Base-by-base conservation (phyloP, 352 stramenopile species). In the Phytopythium delawarense region DNA sequence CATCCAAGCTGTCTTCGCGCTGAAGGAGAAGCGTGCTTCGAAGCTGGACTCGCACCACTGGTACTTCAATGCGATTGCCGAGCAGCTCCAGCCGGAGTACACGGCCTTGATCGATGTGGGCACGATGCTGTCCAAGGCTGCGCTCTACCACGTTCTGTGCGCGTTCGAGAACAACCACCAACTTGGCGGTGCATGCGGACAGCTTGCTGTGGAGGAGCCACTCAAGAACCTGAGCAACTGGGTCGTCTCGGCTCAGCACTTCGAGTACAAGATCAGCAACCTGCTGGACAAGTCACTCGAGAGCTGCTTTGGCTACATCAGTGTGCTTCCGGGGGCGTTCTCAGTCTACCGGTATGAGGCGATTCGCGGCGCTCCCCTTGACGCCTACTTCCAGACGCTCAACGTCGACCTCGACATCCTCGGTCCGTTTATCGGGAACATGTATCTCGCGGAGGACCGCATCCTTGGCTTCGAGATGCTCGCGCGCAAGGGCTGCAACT, bases 181-280 rank as follows among this genome's bases (percentile, higher is more conserved):
- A 61, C 88, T 96, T 40, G 87, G 85, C 54, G 87, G 87, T 32
- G 84, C 84, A 2, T 96, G 87, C 57, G 87, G 87, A 1, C 84
- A 96, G 50, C 70, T 96, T 25, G 78, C 84, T 0, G 87, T 96
- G 28, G 87, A 96, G 16, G 75, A 92, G n/a, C 84, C 87, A 21
- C 88, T 90, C 55, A 76, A 79, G 42, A 88, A 94, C 63, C 63
- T 96, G 66, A 91, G 79, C 67, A 96, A 96, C 53, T 96, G 84
- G 84, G 84, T 96, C 65, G 71, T 96, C 18, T 91, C 82, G 21
- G 87, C 87, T 11, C 87, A 96, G 59, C 76, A 94, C 57, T 96
- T 96, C 51, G 87, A 96, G 77, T 96, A 96, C 82, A 94, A 94
- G 63, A 93, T 94, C 50, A 92, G 82, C 49, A 94, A 94, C 69